phyloP scores from a whole-genome alignment of 2,329 filamentous ascomycete species.

The Ophiostoma piceae region DNA sequence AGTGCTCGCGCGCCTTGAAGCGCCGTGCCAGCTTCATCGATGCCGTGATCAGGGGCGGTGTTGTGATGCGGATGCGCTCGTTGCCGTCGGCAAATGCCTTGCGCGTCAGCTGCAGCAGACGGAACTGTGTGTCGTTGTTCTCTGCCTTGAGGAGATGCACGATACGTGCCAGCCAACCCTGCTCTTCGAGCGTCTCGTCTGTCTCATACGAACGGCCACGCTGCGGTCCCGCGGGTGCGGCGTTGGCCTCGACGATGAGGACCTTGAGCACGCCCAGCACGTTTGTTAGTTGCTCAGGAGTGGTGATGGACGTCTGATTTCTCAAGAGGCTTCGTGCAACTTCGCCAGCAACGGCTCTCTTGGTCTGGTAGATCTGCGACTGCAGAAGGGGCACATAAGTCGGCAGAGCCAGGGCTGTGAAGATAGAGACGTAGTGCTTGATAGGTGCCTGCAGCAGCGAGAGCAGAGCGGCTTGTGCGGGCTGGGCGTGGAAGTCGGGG shows the following conservation, averaged over 20 bases:
- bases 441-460: slow-evolving; percentile 86
- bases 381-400: slow-evolving; percentile 87
- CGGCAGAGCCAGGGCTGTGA: slow-evolving; percentile 90
- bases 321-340: slow-evolving; percentile 77
- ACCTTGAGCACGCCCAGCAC: slow-evolving; percentile 85
- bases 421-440: slow-evolving; percentile 84
- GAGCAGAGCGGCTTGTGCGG: slow-evolving; percentile 82
- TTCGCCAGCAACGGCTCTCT: slow-evolving; percentile 84
- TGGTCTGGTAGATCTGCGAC: slow-evolving; percentile 86
- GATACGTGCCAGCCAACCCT: slow-evolving; percentile 91
- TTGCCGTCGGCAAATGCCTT: slow-evolving; percentile 89
- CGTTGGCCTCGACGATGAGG: slow-evolving; percentile 86
- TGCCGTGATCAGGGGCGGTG: slow-evolving; percentile 82
- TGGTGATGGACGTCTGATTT: slow-evolving; percentile 74
- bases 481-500: slow-evolving; percentile 84
- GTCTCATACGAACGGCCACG: slow-evolving; percentile 68
- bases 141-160: slow-evolving; percentile 79
- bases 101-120: slow-evolving; percentile 79
- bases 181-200: slow-evolving; percentile 95
- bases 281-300: slow-evolving; percentile 74
- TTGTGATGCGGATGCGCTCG: slow-evolving; percentile 93
- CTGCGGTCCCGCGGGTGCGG: slow-evolving; percentile 65
- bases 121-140: slow-evolving; percentile 90
- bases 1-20: slow-evolving; percentile 88
- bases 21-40: slow-evolving; percentile 83